Percentiles rank a stretch among this genome's conserved stretches.
Conservation (phyloP, 176 grass and related monocot species). For the Chrysopogon serrulatus region DNA sequence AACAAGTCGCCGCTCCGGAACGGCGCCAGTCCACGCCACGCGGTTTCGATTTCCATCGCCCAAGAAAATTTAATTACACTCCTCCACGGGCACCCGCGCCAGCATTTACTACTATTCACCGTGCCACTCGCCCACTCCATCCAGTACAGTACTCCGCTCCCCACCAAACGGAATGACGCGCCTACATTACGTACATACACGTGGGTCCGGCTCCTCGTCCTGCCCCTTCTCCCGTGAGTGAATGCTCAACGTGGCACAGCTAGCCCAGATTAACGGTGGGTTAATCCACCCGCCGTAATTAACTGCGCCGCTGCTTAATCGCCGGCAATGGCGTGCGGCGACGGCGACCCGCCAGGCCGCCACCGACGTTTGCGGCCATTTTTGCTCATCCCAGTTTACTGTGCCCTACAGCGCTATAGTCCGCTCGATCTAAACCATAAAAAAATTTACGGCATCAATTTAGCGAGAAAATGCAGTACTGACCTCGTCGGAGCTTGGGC, state of each 20-base stretch:
- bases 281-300: neutral
- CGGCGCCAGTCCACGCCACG: neutral
- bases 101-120: neutral
- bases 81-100: neutral
- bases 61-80: no score
- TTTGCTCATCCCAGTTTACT: no score
- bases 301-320: neutral
- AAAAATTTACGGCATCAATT: no score
- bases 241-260: neutral
- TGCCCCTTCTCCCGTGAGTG: neutral
- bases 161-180: slow-evolving; percentile 29
- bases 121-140: neutral
- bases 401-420: no score
- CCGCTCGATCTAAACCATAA: no score
- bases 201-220: neutral
- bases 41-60: neutral
- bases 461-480: neutral
- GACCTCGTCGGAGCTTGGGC: slow-evolving; percentile 78
- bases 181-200: neutral
- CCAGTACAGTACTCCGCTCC: no score
- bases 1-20: neutral
- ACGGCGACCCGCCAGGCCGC: slow-evolving; percentile 11
- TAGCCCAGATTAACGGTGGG: neutral
- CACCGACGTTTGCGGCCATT: neutral
- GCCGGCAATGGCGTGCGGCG: neutral